Evolutionary conservation across 805 yeast species (phyloP), one percentile per base, ranked within the genome.

Genomic region (Metschnikowia shivogae): DNA sequence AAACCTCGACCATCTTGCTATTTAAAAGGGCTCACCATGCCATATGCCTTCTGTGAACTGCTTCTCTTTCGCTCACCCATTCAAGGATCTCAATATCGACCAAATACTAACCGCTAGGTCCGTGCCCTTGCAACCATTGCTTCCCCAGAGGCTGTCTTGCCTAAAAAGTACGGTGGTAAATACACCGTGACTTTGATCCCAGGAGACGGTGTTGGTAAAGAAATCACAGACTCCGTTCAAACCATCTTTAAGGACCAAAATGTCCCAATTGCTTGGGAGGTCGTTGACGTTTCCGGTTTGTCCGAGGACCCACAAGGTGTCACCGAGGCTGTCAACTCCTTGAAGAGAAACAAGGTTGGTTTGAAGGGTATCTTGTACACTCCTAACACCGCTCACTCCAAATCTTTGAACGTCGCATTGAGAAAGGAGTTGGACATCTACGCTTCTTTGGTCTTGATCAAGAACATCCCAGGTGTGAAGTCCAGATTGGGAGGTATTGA

Each of bases 121-220:
- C 73, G 76, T 63, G 54, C 66, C 44, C 64, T 72, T 49, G 86
- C 89, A 48, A 76, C 88, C 41, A 66, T 76, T 46, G 77, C 81
- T 45, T 68, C 82, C 26, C 76, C 84, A 44, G 86, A 81, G 64
- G 60, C 77, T 49, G 77, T 78, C 53, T 74, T 86, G 61, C 95
- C 96, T 61, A 88, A 88, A 75, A 86, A 87, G 72, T 89, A 88
- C 73, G 98, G 98, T 58, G 96, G 97, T 52, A 84, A 84, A 65
- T 90, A 81, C 77, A 86, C 92, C 43, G 97, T 93, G 47, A 92
- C 99, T 41, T 77, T 92, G 66, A 84, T 92, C 58, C 98, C 98
- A 48, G 97, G 99, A 72, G 99, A 92, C 65, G 98, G 98, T 80
- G 86, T 90, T 56, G 99, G 99, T 69, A 84, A 84, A 63, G 97